A percentile compares a stretch with the other conserved stretches of the same genome.
Conservation (phyloP, 2,329 filamentous ascomycete genomes). For the Ascochyta fabae region DNA sequence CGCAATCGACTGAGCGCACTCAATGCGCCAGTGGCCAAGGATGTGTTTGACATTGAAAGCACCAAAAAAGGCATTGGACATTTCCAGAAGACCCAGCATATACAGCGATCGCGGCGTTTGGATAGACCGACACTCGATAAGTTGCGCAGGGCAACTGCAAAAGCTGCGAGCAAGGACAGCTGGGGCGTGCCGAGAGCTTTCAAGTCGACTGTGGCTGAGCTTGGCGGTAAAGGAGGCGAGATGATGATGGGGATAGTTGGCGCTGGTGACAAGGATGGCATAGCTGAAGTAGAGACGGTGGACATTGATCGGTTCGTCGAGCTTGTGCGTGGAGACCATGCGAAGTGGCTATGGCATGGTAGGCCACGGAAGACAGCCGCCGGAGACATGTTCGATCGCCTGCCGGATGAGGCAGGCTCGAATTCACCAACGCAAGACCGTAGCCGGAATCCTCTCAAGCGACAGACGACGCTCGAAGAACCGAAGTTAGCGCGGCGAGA, state of each 20-base stretch:
- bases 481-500: slow-evolving; percentile 37
- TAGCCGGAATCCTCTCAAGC: slow-evolving; percentile 56
- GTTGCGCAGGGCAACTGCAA: slow-evolving; percentile 83
- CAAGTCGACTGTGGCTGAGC: slow-evolving; percentile 91
- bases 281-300: slow-evolving; percentile 89
- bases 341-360: slow-evolving; percentile 95
- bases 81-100: slow-evolving; percentile 88
- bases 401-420: slow-evolving; percentile 50
- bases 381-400: slow-evolving; percentile 49
- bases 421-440: slow-evolving; percentile 60
- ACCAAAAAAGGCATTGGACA: slow-evolving; percentile 84
- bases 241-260: slow-evolving; percentile 96
- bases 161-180: slow-evolving; percentile 84
- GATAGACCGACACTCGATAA: slow-evolving; percentile 83
- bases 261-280: slow-evolving; percentile 80
- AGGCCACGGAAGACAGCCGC: slow-evolving; percentile 72
- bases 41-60: slow-evolving; percentile 83
- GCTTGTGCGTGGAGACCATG: slow-evolving; percentile 78
- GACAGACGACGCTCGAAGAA: slow-evolving; percentile 54
- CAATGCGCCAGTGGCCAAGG: slow-evolving; percentile 84
- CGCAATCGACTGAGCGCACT: slow-evolving; percentile 86
- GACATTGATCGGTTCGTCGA: slow-evolving; percentile 85
- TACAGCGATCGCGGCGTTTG: slow-evolving; percentile 77
- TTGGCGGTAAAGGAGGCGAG: slow-evolving; percentile 92
- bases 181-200: slow-evolving; percentile 94